These are phyloP conservation scores for Iberis amara DNA, from an alignment of 441 rosid species.

Conservation along the genomic window DNA sequence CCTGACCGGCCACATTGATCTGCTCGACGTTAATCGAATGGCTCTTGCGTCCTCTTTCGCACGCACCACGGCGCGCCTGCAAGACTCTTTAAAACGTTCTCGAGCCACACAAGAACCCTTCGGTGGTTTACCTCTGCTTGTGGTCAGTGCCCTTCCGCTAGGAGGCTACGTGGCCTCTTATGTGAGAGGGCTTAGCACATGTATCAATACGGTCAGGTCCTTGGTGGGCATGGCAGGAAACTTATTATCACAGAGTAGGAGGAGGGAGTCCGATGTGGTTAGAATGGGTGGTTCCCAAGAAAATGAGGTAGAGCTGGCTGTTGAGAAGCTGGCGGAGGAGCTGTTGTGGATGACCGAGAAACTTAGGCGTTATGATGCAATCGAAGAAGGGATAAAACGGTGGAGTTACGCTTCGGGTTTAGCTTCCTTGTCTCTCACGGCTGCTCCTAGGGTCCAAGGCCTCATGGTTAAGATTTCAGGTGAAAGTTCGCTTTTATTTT, in stretches of 20 bases:
- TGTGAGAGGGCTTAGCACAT: slow-evolving; percentile 40
- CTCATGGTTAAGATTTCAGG: slow-evolving; percentile 59
- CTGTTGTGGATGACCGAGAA: slow-evolving; percentile 55
- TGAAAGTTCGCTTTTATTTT: background rate
- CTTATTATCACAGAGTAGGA: slow-evolving; percentile 27
- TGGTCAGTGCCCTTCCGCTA: slow-evolving; percentile 44
- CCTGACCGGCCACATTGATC: slow-evolving; percentile 36
- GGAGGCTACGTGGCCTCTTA: slow-evolving; percentile 45
- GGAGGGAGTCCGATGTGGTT: slow-evolving; percentile 12
- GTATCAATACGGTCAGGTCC: slow-evolving; percentile 36
- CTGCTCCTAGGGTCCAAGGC: slow-evolving; percentile 64
- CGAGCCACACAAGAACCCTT: slow-evolving; percentile 22
- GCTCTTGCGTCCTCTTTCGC: slow-evolving; percentile 59
- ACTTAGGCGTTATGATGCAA: slow-evolving; percentile 47
- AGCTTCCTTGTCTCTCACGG: slow-evolving; percentile 54
- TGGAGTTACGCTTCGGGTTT: slow-evolving; percentile 65
- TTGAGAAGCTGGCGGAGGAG: slow-evolving; percentile 75
- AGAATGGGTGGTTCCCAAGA: slow-evolving; percentile 16
- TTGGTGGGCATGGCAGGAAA: slow-evolving; percentile 32
- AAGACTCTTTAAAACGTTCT: slow-evolving; percentile 37
- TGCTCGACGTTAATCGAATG: slow-evolving; percentile 51
- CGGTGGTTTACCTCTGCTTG: slow-evolving; percentile 36
- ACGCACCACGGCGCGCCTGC: slow-evolving; percentile 44
- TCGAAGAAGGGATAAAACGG: slow-evolving; percentile 56
- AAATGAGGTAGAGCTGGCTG: slow-evolving; percentile 37